Base-by-base conservation (phyloP, 164 flowering plant species). In the Buxus sempervirens region DNA sequence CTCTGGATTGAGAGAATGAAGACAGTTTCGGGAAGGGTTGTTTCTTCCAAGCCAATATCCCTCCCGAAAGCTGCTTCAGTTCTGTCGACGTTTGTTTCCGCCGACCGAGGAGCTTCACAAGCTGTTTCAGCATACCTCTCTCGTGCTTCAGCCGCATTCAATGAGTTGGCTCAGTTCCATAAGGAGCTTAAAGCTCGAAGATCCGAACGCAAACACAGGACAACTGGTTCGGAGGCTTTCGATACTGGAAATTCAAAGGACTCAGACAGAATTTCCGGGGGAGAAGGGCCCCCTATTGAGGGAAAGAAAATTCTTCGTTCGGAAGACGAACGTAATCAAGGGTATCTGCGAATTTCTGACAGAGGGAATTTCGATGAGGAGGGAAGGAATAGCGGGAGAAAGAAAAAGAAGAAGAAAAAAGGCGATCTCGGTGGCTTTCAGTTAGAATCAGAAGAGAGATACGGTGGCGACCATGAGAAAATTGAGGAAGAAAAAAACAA, bases 1-100 rank as follows among this genome's bases (percentile, higher is more conserved):
- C 10, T 57, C 16, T 18, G 27, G 60, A 0, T 27, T 6, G 64
- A 13, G 51, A 1, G 20, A 32, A 78, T 75, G 78, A 75, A 75
- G 71, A 59, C 71, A 2, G 57, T 74, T 16, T 32, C 75, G 0
- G 75, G 81, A 16, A 14, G 61, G 18, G 48, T 74, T 22, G 24
- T 62, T 26, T 70, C 73, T 24, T 74, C 78, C 19, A 73, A 73
- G 57, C 79, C 83, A 41, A 66, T 77, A 41, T 73, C 79, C 16
- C 69, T 75, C 32, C 54, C 75, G 8, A 70, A 73, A 68, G 83
- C 81, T 0, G 59, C 83, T 8, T 23, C 66, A 8, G 53, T 32
- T 60, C 73, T 80, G 10, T 59, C 74, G 49, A 62, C 14, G 15
- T 80, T 78, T n/a, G 26, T 71, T 28, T 49, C 77, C n/a, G 26